Base-by-base conservation (phyloP, 495 filamentous ascomycete species). In the Opeltia flavorubescens region DNA sequence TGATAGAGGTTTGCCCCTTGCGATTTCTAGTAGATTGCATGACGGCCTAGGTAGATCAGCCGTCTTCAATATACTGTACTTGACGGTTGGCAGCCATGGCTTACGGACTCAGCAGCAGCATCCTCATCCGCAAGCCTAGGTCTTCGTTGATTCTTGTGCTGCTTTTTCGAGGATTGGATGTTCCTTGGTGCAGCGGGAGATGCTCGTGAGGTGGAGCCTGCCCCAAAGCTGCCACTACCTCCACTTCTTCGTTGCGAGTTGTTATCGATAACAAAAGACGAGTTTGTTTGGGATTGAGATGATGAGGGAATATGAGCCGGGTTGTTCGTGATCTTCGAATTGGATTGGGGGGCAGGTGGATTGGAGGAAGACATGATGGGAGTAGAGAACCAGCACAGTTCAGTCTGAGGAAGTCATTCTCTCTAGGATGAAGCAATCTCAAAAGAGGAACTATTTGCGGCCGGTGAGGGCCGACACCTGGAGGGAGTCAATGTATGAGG, bases 1-100 rank as follows among this genome's bases (percentile, higher is more conserved):
- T 95, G 58, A 98, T 96, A 55, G 86, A 93, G 31, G 86, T 95
- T 55, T 95, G 91, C 50, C 89, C 93, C 51, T 89, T 83, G 28
- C 89, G 82, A 59, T 82, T 87, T 50, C 71, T 86, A 33, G 83
- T 70, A 57, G 88, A 88, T 63, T 78, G 79, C 74, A 94, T 84
- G 59, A 82, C 82, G 64, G 78, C 72, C 78, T 84, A 41, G 23
- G 48, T 35, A 41, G 28, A 50, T 66, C 46, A 63, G 55, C 56
- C 50, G 43, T 35, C 33, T 44, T 34, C 24, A 33, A 44, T 34
- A 49, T 8, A 50, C 34, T 48, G 25, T 51, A 27, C 40, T 28
- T 1, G 39, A 24, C 11, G 34, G 40, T 5, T 47, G 30, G 39
- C 47, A 25, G 45, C 36, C 43, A 30, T 43, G 21, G 69, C 76